Base-by-base conservation (phyloP, 495 filamentous ascomycete genomes). In the Trichoderma virens region DNA sequence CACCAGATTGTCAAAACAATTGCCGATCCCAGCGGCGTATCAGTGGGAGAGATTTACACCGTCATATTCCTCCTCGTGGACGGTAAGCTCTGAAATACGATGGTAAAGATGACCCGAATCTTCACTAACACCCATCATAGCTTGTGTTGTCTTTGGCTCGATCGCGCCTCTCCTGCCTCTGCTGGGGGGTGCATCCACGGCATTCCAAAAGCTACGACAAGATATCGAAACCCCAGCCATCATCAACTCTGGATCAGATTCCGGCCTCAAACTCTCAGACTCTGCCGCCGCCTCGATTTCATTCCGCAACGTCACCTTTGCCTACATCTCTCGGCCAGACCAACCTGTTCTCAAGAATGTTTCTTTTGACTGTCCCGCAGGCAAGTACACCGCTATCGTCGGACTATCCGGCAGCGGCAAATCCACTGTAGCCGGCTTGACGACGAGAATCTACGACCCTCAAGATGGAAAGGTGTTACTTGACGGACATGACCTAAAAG, bases 341-440 rank as follows among this genome's bases (percentile, higher is more conserved):
- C 74, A 83, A 18, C 77, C 71, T 4, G 81, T 87, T 14, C 69
- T 85, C 9, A 67, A 82, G 30, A 67, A 76, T 14, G 71, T 89
- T 34, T 76, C 70, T 20, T 70, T 88, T 18, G 70, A 69, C 5
- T 75, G 86, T 28, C 79, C 82, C 9, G 77, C 82, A 2, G 81
- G 81, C 45, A 83, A 86, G 65, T 76, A 80, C 39, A 87, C 88
- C 1, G 88, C 86, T 1, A 80, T 91, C 45, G 85, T 90, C 7
- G 88, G 88, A 18, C 73, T 86, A 13, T 89, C 87, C 16, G 88
- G 88, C 25, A 85, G 83, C 65, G 88, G 88, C n/a, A 91, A 91
- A 67, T 88, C 85, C 3, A 90, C 88, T 7, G 77, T 90, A 32
- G 81, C 82, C 0, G 79, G 80, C 9, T 70, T 89, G 11, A 66